Evolutionary conservation across 2,329 filamentous ascomycete species (phyloP).

Genomic region (Tolypocladium nubicola): DNA sequence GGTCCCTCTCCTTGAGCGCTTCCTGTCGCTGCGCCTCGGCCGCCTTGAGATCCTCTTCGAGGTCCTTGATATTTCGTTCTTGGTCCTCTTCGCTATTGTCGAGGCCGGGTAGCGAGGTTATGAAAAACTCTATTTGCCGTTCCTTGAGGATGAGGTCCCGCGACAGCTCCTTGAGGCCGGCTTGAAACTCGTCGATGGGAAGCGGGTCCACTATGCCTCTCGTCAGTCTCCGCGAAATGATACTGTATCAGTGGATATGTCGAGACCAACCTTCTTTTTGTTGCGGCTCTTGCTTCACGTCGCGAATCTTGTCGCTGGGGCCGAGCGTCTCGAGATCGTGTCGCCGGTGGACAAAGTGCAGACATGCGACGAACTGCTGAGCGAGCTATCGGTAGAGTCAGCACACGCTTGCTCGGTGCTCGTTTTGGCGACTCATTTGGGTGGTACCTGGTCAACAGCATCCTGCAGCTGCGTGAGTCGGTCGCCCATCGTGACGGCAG

Average conservation of each 20-base stretch:
- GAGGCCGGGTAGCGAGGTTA: conserved; percentile 64
- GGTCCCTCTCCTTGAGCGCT: conserved; percentile 53
- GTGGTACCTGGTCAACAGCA: conserved; percentile 64
- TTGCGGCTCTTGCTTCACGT: conserved; percentile 42
- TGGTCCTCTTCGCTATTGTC: conserved; percentile 72
- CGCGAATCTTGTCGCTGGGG: conserved; percentile 46
- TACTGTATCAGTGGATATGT: too few species aligned
- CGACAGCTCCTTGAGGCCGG: conserved; percentile 61
- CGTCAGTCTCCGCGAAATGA: not conserved
- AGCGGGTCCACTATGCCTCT: conserved; percentile 44
- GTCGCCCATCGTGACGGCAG: conserved; percentile 50
- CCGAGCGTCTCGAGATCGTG: conserved; percentile 54
- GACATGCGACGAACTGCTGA: conserved; percentile 56
- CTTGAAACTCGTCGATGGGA: conserved; percentile 52
- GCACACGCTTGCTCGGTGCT: not conserved
- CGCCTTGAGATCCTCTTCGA: conserved; percentile 54
- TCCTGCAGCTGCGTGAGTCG: conserved; percentile 77
- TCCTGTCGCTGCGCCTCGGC: conserved; percentile 53
- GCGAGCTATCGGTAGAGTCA: conserved; percentile 38
- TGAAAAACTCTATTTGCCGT: conserved; percentile 71
- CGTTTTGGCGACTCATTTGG: not conserved
- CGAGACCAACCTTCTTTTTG: conserved; percentile 36
- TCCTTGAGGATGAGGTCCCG: conserved; percentile 69
- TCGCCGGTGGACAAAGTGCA: conserved; percentile 56
- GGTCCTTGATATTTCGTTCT: conserved; percentile 51